Evolutionary conservation across 805 yeast species (phyloP).

Genomic region (Kodamaea hsintzibuensis): DNA sequence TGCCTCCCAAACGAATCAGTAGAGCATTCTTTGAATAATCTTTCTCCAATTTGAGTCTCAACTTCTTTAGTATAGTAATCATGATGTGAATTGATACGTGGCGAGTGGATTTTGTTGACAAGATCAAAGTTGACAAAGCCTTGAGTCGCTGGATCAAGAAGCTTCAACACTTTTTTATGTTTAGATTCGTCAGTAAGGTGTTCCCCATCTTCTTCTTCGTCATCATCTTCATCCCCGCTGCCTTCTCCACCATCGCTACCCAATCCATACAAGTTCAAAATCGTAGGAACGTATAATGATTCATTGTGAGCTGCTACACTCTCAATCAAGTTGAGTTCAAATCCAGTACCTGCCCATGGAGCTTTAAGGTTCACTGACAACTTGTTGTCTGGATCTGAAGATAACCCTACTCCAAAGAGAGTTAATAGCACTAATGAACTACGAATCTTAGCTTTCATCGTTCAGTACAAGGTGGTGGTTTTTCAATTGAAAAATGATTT

Average conservation of each 20-base stretch:
- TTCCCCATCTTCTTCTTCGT: slow-evolving; percentile 2
- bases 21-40: slow-evolving; percentile 22
- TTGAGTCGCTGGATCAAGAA: slow-evolving; percentile 11
- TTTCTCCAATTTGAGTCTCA: slow-evolving; percentile 21
- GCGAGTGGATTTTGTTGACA: slow-evolving; percentile 51
- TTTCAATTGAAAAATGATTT: background rate
- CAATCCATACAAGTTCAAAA: slow-evolving; percentile 16
- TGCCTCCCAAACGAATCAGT: slow-evolving; percentile 36
- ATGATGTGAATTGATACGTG: slow-evolving; percentile 66
- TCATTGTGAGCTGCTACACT: slow-evolving; percentile 37
- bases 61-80: slow-evolving; percentile 45
- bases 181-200: slow-evolving; percentile 7
- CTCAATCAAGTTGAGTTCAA: slow-evolving; percentile 46
- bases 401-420: background rate
- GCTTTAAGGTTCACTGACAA: slow-evolving; percentile 30
- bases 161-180: slow-evolving; percentile 1
- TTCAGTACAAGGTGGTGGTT: background rate
- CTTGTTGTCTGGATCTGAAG: slow-evolving; percentile 1
- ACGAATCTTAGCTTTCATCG: background rate
- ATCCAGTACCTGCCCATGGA: slow-evolving; percentile 43
- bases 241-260: slow-evolving; percentile 13
- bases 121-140: slow-evolving; percentile 44
- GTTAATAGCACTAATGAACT: slow-evolving; percentile 1
- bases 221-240: too few relatives aligned
- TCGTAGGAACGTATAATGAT: slow-evolving; percentile 31